Base-by-base conservation (phyloP, 2,329 filamentous ascomycete genomes). In the Aspergillus fischeri region DNA sequence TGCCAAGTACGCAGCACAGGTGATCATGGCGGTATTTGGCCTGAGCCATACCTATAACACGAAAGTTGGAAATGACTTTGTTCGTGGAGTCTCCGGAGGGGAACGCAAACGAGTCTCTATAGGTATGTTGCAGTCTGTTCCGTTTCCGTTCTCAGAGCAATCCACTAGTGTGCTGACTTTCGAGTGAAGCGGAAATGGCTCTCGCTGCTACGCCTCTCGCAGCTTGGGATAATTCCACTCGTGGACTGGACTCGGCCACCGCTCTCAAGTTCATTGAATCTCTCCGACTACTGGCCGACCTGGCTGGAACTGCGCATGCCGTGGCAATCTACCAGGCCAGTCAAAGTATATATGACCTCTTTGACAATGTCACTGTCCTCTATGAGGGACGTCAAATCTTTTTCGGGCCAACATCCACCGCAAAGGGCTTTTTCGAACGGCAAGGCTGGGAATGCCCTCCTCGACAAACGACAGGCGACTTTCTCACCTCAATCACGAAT, bases 371-470 rank as follows among this genome's bases (percentile, higher is more conserved):
- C 0, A 78, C 83, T 0, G 84, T 92, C 0, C 77, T 91, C 0
- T 90, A 91, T 65, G 86, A 90, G 63, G 89, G 89, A 0, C 81
- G 85, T 0, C 82, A 91, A 66, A 90, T 92, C 65, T 92, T 84
- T 75, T 91, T 86, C 61, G 90, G 89, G 0, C 80, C 82, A 0
- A 81, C 84, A 0, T 65, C 65, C 1, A 70, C 77, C 1, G 89
- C 88, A 0, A 85, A 82, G 60, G 67, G 65, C 0, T 91, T 83
- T 72, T 91, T 92, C 58, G 84, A 88, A 65, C 75, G 79, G 2
- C 81, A 87, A 69, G 89, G 89, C n/a, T 91, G 84, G 80, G 69
- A 80, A 29, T 90, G 87, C 60, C 86, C 86, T 0, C 69, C 80
- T 1, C 80, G 87, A 4, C 86, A 89, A 66, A 89, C 86, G 0